Evolutionary conservation across 257 asterid genomes (phyloP), one percentile per base, ranked within the genome.

Genomic region (Anisodus acutangulus): DNA sequence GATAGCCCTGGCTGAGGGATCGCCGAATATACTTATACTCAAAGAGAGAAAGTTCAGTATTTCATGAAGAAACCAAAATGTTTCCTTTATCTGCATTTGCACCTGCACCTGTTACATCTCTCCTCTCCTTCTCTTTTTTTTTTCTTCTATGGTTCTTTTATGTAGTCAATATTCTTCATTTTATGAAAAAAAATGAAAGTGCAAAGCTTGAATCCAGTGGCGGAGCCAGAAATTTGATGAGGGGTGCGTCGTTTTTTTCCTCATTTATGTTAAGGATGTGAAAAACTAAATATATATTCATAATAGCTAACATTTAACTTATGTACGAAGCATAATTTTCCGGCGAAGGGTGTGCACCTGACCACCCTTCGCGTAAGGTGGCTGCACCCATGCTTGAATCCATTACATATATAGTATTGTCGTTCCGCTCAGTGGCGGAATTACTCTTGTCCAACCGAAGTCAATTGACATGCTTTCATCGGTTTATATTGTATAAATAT

Each of bases 61-160:
- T 66, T 39, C 3, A 47, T 31, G 8, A 66, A 82, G 67, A 66
- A 82, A 59, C 85, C 90, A 86, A 85, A 89, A 87, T 86, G 91
- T 71, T 17, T 81, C 87, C 83, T 88, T 88, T 84, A 51, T 85
- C 91, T 88, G 92, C 92, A 90, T 88, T 88, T 90, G 87, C 92
- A 90, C 92, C 92, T 90, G 92, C 91, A 90, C 92, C 90, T 88
- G 22, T 51, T 41, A 13, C 9, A n/a, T 69, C 85, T 88, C 78
- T 72, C 6, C 6, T 47, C 10, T 22, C 31, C 69, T 47, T 74
- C 12, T 72, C 35, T 31, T 31, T 31, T 31, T 47, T 59, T 72
- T 72, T 47, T 59, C 26, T 41, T 22, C 8, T 70, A 8, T 55
- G 19, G 19, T 8, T 19, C 35, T 31, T 19, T 41, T 39, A 39